phyloP scores from a whole-genome alignment of 257 asterid species.

The Prunella vulgaris region DNA sequence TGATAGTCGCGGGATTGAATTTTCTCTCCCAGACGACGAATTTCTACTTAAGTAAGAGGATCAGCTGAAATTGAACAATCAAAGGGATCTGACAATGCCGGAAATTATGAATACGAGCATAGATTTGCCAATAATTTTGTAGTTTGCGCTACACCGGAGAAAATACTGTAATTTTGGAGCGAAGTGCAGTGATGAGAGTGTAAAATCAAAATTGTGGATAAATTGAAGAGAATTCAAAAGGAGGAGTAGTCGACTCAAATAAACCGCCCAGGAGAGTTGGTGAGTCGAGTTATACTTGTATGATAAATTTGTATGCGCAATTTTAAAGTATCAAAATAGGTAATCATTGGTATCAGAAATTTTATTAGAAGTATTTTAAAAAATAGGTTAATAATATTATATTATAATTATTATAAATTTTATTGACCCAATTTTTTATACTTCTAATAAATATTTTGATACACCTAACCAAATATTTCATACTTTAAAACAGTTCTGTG shows the following conservation, averaged over 20 bases:
- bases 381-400: too few species aligned
- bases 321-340: too few species aligned
- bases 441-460: too few species aligned
- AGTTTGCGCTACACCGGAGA: neutral
- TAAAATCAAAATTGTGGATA: neutral
- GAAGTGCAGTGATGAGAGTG: neutral
- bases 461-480: too few species aligned
- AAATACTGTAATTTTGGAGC: neutral
- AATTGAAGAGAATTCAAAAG: neutral
- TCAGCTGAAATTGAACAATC: slow-evolving; percentile 10
- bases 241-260: neutral
- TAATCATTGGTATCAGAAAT: too few species aligned
- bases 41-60: neutral
- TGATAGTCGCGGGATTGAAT: slow-evolving; percentile 21
- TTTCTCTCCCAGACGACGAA: neutral
- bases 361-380: too few species aligned
- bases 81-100: slow-evolving; percentile 30
- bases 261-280: too few species aligned
- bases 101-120: slow-evolving; percentile 14
- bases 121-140: neutral
- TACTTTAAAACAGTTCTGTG: too few species aligned
- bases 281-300: too few species aligned
- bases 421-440: too few species aligned
- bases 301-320: too few species aligned
- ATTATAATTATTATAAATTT: too few species aligned